Base-by-base conservation (phyloP, 176 grass and related monocot genomes). In the Zizania latifolia region DNA sequence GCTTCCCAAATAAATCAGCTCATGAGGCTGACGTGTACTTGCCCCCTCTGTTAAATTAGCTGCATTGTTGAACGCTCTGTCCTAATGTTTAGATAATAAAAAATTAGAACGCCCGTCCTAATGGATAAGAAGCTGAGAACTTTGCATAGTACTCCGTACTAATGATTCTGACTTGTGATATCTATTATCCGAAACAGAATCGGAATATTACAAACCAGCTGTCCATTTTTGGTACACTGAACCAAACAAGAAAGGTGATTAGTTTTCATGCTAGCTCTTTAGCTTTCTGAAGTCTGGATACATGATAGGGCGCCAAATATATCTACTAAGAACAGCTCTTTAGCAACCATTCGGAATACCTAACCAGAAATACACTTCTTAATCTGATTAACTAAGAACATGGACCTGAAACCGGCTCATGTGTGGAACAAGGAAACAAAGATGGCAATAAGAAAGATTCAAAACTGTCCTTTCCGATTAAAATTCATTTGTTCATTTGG, bases 1-100 rank as follows among this genome's bases (percentile, higher is more conserved):
- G n/a, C 23, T 23, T 60, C 14, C 31, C 16, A 58, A 68, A 7
- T 34, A 72, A 64, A 72, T n/a, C 34, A 62, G 55, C 16, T 31
- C 15, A 38, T 23, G 83, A 85, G 10, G 50, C 60, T 16, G 75
- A 79, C 30, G 59, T 37, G 14, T 79, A 85, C 75, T 85, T 73
- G 68, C 75, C 56, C 76, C 51, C 15, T 6, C 30, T 40, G 35
- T 58, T 72, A 58, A 41, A 70, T 24, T 33, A 83, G 40, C 23
- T 43, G 51, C 81, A 3, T 5, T 21, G 38, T 62, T 58, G 68
- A 74, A 29, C 46, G 38, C 78, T 5, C 17, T 22, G 21, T 24
- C 9, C 12, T 13, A 48, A 5, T 53, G n/a, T 53, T 53, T 53
- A 53, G 17, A 53, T 53, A 22, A 53, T 21, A 8, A 53, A 3